phyloP scores from a whole-genome alignment of 2,329 filamentous ascomycete species.

The Fusarium fujikuroi region DNA sequence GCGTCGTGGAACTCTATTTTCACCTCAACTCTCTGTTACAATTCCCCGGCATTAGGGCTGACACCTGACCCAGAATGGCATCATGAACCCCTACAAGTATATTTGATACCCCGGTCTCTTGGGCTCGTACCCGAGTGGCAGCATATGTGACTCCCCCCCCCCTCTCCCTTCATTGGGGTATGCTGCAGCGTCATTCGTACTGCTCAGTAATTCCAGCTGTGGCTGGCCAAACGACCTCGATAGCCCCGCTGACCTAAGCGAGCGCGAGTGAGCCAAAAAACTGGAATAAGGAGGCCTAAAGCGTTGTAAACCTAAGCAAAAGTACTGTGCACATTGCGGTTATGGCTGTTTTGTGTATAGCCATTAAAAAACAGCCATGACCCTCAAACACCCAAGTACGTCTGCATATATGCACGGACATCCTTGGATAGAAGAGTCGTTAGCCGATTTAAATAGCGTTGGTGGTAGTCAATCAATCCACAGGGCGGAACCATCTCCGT shows the following conservation, averaged over 20 bases:
- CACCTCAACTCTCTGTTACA: not conserved
- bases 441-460: not conserved
- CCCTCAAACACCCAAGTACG: not conserved
- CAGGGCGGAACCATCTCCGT: slow-evolving; percentile 4
- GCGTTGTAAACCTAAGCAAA: not conserved
- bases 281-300: slow-evolving; percentile 3
- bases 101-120: slow-evolving; percentile 59
- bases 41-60: slow-evolving; percentile 36
- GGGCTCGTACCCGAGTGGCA: slow-evolving; percentile 24
- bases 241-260: slow-evolving; percentile 5
- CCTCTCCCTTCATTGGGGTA: slow-evolving; percentile 6
- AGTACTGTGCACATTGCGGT: not conserved
- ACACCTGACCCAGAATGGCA: slow-evolving; percentile 76
- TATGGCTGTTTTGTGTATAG: not conserved
- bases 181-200: slow-evolving; percentile 21
- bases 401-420: not conserved
- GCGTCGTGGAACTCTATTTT: not conserved
- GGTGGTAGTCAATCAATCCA: slow-evolving; percentile 8
- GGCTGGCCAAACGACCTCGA: not conserved
- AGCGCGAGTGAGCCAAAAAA: not conserved
- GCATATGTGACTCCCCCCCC: slow-evolving; percentile 19
- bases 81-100: slow-evolving; percentile 99
- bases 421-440: slow-evolving; percentile 14
- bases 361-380: not conserved
- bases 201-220: slow-evolving; percentile 11